A percentile compares a stretch with the other conserved stretches of the same genome.
Evolutionary conservation across 2,329 filamentous ascomycete species (phyloP).

Genomic region (Ceratocystis colombiana): DNA sequence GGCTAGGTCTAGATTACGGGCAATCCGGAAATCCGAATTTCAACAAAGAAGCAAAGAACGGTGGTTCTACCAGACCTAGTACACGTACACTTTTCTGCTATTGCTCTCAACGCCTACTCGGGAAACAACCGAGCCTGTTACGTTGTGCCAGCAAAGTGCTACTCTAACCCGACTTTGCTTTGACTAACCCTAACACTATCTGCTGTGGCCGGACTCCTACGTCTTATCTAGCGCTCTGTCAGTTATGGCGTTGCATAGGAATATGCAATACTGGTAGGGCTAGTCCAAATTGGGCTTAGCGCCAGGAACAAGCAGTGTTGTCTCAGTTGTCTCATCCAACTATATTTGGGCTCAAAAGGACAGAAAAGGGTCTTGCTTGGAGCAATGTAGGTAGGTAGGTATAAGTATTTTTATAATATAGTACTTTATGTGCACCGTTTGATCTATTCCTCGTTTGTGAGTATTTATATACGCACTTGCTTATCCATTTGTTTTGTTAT

Average conservation of each 20-base stretch:
- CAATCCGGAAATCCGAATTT: not conserved
- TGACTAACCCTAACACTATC: not conserved
- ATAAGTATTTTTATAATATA: not conserved
- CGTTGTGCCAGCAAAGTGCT: not conserved
- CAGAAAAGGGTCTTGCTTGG: not conserved
- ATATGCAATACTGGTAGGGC: not conserved
- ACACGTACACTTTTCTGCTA: not conserved
- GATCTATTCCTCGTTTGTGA: not conserved
- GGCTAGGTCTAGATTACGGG: not conserved
- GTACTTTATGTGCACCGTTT: slow-evolving; percentile 3
- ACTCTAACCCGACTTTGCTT: not conserved
- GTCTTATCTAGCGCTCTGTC: not conserved
- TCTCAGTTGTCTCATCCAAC: not conserved
- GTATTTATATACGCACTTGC: not conserved
- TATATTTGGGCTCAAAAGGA: slow-evolving; percentile 9
- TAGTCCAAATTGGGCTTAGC: slow-evolving; percentile 19
- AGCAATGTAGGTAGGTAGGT: not conserved
- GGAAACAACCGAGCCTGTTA: not conserved
- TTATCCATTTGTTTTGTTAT: not conserved
- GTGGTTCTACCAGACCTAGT: not conserved
- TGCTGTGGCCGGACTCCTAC: no score
- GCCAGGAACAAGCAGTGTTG: slow-evolving; percentile 24
- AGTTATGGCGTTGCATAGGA: not conserved
- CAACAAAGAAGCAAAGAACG: not conserved
- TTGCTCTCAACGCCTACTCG: not conserved